Evolutionary conservation across 371 early-diverging fungal genomes (phyloP).

Genomic region (Mortierella polycephala): DNA sequence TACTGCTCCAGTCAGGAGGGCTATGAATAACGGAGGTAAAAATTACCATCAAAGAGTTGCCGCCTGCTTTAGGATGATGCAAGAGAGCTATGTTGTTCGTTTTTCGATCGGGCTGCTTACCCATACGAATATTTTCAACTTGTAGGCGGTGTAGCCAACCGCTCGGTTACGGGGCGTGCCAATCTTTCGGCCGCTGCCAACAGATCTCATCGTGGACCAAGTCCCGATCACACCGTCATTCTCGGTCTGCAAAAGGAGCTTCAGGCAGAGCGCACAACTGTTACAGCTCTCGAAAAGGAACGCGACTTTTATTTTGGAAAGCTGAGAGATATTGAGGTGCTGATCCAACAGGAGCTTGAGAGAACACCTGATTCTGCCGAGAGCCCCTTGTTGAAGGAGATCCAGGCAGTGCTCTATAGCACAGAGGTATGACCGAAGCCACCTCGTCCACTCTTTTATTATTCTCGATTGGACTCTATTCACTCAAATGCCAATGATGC

Average conservation of each 20-base stretch:
- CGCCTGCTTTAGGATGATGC: too few relatives aligned
- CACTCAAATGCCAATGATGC: not conserved
- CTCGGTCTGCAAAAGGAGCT: constrained; percentile 60
- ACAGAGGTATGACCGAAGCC: constrained; percentile 72
- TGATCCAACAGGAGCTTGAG: constrained; percentile 82
- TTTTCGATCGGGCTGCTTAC: not conserved
- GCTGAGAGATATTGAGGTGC: constrained; percentile 92
- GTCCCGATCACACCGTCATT: constrained; percentile 48
- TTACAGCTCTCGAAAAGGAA: constrained; percentile 93
- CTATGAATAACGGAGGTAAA: constrained; percentile 33
- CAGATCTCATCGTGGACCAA: constrained; percentile 51
- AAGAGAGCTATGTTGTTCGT: too few relatives aligned
- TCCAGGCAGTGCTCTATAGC: constrained; percentile 87
- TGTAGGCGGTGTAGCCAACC: constrained; percentile 24
- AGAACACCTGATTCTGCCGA: constrained; percentile 58
- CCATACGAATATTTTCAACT: not conserved
- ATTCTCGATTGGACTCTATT: constrained; percentile 1
- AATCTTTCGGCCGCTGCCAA: constrained; percentile 35
- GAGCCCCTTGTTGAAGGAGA: constrained; percentile 71
- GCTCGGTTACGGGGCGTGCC: constrained; percentile 48
- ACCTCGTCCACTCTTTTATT: not conserved
- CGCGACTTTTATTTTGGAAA: constrained; percentile 96
- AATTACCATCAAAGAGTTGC: not conserved
- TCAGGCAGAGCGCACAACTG: constrained; percentile 80
- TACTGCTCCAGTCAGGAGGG: constrained; percentile 43